Conservation (phyloP, 2,329 filamentous ascomycete species). For the Fusarium papillatum region DNA sequence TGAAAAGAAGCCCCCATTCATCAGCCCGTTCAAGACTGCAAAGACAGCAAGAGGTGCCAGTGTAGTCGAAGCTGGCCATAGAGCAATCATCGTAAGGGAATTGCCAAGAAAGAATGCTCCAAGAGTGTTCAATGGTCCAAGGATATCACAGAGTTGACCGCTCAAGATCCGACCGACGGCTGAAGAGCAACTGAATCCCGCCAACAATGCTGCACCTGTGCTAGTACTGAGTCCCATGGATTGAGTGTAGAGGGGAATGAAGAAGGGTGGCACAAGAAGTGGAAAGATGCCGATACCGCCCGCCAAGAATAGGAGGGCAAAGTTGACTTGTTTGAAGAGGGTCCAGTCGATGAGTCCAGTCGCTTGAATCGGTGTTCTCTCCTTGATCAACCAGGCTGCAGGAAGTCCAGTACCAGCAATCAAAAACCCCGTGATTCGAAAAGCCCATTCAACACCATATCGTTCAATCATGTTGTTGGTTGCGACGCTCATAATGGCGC, state of each 20-base stretch:
- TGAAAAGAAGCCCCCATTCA: slow-evolving; percentile 75
- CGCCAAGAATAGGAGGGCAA: slow-evolving; percentile 65
- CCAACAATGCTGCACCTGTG: slow-evolving; percentile 69
- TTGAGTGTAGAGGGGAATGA: slow-evolving; percentile 68
- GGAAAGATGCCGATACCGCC: slow-evolving; percentile 71
- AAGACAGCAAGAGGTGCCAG: slow-evolving; percentile 68
- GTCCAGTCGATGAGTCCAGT: slow-evolving; percentile 63
- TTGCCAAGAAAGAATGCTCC: slow-evolving; percentile 64
- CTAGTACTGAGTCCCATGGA: slow-evolving; percentile 67
- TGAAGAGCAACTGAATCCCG: slow-evolving; percentile 72
- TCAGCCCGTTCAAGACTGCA: slow-evolving; percentile 70
- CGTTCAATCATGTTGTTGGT: slow-evolving; percentile 61
- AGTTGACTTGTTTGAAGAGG: slow-evolving; percentile 65
- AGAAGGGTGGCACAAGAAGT: slow-evolving; percentile 72
- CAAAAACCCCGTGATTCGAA: slow-evolving; percentile 65
- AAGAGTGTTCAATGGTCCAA: slow-evolving; percentile 70
- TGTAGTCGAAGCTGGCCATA: slow-evolving; percentile 71
- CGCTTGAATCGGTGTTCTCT: slow-evolving; percentile 48
- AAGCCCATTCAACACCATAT: slow-evolving; percentile 64
- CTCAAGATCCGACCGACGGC: slow-evolving; percentile 68
- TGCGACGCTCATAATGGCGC: slow-evolving; percentile 64
- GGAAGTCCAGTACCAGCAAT: slow-evolving; percentile 68
- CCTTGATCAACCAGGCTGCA: slow-evolving; percentile 66
- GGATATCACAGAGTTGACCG: slow-evolving; percentile 65
- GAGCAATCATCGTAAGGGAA: slow-evolving; percentile 69